phyloP scores from a whole-genome alignment of 2,329 filamentous ascomycete genomes.

The Colletotrichum liriopes region DNA sequence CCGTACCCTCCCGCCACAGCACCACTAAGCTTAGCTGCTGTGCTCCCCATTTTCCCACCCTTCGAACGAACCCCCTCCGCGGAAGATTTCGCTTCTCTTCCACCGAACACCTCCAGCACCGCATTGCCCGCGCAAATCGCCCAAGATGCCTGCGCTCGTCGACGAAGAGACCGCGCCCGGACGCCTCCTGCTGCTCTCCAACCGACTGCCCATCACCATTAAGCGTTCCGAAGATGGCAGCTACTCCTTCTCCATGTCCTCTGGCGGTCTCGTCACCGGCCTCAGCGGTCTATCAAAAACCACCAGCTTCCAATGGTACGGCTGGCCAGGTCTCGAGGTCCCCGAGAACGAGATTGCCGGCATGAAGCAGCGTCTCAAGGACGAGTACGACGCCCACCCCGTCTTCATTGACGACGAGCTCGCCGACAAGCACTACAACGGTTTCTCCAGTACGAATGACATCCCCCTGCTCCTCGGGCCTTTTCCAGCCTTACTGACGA shows the following conservation, averaged over 20 bases:
- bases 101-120: slow-evolving; percentile 9
- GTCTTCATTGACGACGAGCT: slow-evolving; percentile 96
- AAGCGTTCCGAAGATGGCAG: slow-evolving; percentile 92
- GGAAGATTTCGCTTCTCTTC: slow-evolving; percentile 17
- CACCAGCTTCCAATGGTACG: slow-evolving; percentile 98
- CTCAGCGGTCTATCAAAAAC: slow-evolving; percentile 92
- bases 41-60: slow-evolving; percentile 23
- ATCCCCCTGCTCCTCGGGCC: neutral
- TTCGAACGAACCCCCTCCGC: slow-evolving; percentile 18
- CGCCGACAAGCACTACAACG: slow-evolving; percentile 96
- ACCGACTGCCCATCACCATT: slow-evolving; percentile 96
- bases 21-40: slow-evolving; percentile 26
- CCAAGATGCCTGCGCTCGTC: slow-evolving; percentile 56
- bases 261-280: slow-evolving; percentile 93
- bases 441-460: slow-evolving; percentile 85
- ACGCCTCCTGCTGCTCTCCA: slow-evolving; percentile 88
- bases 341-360: slow-evolving; percentile 84
- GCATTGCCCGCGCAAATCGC: slow-evolving; percentile 16
- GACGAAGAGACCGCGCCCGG: slow-evolving; percentile 56
- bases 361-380: slow-evolving; percentile 84
- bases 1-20: slow-evolving; percentile 29
- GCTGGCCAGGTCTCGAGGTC: slow-evolving; percentile 95
- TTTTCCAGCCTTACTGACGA: slow-evolving; percentile 36
- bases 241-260: slow-evolving; percentile 97
- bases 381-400: slow-evolving; percentile 90